phyloP scores from a whole-genome alignment of 106 monocot species.

The Dendrobium huoshanense region DNA sequence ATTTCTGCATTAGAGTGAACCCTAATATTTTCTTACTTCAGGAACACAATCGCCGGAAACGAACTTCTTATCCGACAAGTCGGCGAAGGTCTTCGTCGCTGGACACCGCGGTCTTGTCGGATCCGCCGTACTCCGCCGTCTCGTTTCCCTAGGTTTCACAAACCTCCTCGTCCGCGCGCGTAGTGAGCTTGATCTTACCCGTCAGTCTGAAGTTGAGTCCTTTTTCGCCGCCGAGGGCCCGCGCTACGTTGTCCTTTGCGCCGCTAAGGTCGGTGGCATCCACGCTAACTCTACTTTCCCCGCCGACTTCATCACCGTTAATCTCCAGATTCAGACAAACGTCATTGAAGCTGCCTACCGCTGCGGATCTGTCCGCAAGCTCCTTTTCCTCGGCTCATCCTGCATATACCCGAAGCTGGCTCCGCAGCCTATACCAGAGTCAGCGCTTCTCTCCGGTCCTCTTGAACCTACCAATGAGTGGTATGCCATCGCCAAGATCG shows the following conservation, averaged over 20 bases:
- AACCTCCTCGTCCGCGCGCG: conserved; percentile 67
- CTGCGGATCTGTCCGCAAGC: conserved; percentile 49
- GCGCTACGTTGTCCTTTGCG: conserved; percentile 70
- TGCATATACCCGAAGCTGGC: conserved; percentile 98
- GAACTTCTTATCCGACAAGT: conserved; percentile 69
- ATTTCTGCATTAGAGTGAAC: background rate
- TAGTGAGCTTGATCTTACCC: conserved; percentile 87
- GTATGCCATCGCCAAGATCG: conserved; percentile 97
- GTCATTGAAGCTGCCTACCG: conserved; percentile 67
- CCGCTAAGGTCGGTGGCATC: conserved; percentile 97
- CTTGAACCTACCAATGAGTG: conserved; percentile 99
- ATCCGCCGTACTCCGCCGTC: conserved; percentile 69
- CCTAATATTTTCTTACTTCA: background rate
- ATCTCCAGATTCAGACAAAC: conserved; percentile 99
- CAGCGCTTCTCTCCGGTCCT: conserved; percentile 63
- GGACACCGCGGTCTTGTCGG: conserved; percentile 94
- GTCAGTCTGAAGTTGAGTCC: conserved; percentile 78
- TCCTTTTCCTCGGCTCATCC: conserved; percentile 93
- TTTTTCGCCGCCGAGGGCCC: conserved; percentile 75
- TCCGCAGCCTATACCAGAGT: conserved; percentile 89
- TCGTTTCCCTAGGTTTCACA: conserved; percentile 64
- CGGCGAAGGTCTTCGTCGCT: conserved; percentile 75
- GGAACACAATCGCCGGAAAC: background rate
- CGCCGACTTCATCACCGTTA: conserved; percentile 91
- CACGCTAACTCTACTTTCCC: conserved; percentile 92